Evolutionary conservation across 2,329 filamentous ascomycete species (phyloP).

Genomic region (Hansfordia pulvinata): DNA sequence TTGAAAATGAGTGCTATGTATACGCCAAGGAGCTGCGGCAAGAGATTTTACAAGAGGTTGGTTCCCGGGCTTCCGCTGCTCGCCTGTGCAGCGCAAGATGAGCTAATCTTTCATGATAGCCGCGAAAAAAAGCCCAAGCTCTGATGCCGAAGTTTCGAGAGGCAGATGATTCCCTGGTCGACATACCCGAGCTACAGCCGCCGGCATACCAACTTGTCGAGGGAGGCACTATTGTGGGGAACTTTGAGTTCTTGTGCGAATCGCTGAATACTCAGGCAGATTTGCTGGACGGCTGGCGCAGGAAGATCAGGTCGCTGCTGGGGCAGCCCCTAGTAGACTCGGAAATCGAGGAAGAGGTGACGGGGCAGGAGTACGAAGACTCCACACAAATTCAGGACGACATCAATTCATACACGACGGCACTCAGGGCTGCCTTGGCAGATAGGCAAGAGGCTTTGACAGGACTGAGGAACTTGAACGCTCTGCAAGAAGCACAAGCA

Average conservation of each 20-base stretch:
- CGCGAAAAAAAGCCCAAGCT: too few species aligned
- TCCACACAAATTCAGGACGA: conserved; percentile 83
- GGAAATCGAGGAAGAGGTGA: conserved; percentile 57
- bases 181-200: conserved; percentile 46
- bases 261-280: conserved; percentile 60
- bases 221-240: conserved; percentile 50
- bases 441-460: conserved; percentile 68
- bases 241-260: conserved; percentile 48
- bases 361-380: conserved; percentile 80
- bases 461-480: conserved; percentile 62
- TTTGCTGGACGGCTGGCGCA: conserved; percentile 61
- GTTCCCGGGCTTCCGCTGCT: too few species aligned
- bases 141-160: conserved; percentile 51
- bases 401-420: conserved; percentile 75
- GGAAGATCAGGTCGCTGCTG: conserved; percentile 58
- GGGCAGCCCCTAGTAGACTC: conserved; percentile 69
- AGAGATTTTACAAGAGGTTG: conserved; percentile 55
- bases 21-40: conserved; percentile 62
- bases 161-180: conserved; percentile 38
- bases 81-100: too few species aligned
- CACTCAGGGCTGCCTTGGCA: conserved; percentile 59
- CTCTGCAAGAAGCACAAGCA: conserved; percentile 56
- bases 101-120: too few species aligned
- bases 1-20: conserved; percentile 64
- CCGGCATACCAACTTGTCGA: conserved; percentile 55